Conservation (phyloP, 208 protist genomes). For the Leptomonas pyrrhocoris region DNA sequence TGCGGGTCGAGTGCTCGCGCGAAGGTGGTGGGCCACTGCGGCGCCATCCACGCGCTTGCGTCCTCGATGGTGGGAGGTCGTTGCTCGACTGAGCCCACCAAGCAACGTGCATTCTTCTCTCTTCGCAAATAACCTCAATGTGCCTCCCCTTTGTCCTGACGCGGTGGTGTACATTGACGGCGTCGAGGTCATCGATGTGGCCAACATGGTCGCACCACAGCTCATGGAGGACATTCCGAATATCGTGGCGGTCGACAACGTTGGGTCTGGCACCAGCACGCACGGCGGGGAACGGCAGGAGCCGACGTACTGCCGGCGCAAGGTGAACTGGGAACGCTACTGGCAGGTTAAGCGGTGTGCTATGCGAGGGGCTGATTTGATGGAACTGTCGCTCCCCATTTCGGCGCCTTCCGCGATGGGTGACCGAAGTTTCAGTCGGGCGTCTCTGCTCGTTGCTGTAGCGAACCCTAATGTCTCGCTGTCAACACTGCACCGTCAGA, state of each 20-base stretch:
- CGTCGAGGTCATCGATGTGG: constrained; percentile 57
- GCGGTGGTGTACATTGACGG: constrained; percentile 71
- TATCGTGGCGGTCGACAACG: background rate
- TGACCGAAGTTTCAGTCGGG: constrained; percentile 1
- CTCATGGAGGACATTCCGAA: constrained; percentile 38
- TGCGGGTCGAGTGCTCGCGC: background rate
- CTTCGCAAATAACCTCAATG: background rate
- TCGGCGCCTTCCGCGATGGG: background rate
- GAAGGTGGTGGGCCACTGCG: background rate
- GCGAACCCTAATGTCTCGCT: constrained; percentile 43
- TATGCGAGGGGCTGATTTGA: constrained; percentile 37
- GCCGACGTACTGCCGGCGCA: constrained; percentile 25
- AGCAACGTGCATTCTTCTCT: background rate
- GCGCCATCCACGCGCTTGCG: background rate
- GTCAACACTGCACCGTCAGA: constrained; percentile 34
- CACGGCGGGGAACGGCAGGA: constrained; percentile 20
- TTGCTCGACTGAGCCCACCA: background rate
- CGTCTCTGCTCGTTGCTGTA: constrained; percentile 50
- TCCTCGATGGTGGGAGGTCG: background rate
- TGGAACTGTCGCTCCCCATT: constrained; percentile 53
- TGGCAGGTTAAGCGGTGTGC: constrained; percentile 32
- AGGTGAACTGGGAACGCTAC: constrained; percentile 8
- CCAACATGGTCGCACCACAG: constrained; percentile 38
- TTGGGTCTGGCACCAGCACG: background rate
- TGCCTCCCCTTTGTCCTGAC: constrained; percentile 43